A percentile compares a stretch with the other conserved stretches of the same genome.
Evolutionary conservation across 139 green algal species (phyloP).

Genomic region (Chlorella ohadii): DNA sequence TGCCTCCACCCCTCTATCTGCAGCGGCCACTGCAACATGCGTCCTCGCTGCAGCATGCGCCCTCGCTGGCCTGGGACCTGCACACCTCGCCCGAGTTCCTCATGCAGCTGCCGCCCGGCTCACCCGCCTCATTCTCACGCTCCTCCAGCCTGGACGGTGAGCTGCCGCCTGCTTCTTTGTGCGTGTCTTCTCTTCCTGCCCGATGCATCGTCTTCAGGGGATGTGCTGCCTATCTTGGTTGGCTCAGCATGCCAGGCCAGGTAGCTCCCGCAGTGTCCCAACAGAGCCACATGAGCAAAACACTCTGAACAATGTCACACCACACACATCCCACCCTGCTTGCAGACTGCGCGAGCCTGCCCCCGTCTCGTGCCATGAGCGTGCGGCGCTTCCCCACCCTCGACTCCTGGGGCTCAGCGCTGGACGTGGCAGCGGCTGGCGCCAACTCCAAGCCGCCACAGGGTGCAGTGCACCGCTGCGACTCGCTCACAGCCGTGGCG

Average conservation of each 20-base stretch:
- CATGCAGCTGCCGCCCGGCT: slow-evolving; percentile 36
- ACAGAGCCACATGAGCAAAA: no score
- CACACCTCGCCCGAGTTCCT: slow-evolving; percentile 47
- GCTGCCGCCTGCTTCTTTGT: background rate
- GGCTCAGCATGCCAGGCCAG: no score
- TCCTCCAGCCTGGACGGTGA: slow-evolving; percentile 26
- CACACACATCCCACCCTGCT: background rate
- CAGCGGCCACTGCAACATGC: background rate
- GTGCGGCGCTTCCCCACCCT: slow-evolving; percentile 33
- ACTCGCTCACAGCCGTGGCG: slow-evolving; percentile 13
- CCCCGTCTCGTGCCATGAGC: slow-evolving; percentile 5
- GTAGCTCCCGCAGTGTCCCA: no score
- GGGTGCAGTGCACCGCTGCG: background rate
- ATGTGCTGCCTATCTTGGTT: no score
- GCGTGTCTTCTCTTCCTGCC: no score
- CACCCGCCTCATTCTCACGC: background rate
- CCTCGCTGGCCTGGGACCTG: slow-evolving; percentile 38
- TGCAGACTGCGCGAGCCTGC: slow-evolving; percentile 11
- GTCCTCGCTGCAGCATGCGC: background rate
- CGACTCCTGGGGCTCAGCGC: slow-evolving; percentile 6
- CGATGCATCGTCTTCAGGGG: no score
- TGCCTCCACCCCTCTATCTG: no score
- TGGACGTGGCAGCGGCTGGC: background rate
- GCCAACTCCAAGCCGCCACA: background rate
- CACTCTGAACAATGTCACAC: no score